phyloP scores from a whole-genome alignment of 768 basidiomycete species.

The Mrakia gelida region DNA sequence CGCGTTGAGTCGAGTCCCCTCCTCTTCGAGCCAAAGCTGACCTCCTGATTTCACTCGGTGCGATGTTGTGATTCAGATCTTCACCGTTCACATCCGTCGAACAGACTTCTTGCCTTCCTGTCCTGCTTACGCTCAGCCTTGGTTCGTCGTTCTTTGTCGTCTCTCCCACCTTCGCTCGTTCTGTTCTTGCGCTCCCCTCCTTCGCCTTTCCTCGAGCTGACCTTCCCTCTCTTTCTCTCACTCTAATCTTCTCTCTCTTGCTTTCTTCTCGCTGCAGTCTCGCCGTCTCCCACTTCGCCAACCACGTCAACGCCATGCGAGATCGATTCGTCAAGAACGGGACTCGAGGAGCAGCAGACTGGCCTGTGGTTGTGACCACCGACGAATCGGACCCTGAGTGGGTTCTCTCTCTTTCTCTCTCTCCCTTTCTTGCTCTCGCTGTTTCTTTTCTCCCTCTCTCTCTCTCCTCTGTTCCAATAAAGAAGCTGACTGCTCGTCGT shows the following conservation, averaged over 20 bases:
- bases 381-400: not conserved
- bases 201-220: too few species aligned
- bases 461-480: not conserved
- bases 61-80: not conserved
- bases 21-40: not conserved
- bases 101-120: not conserved
- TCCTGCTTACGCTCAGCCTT: not conserved
- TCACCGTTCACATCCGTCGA: conserved; percentile 3
- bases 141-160: not conserved
- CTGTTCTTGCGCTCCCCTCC: too few species aligned
- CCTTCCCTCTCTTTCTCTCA: too few species aligned
- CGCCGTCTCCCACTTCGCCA: not conserved
- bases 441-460: not conserved
- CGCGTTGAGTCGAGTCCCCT: not conserved
- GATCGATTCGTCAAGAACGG: not conserved
- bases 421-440: too few species aligned
- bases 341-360: not conserved
- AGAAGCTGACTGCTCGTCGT: not conserved
- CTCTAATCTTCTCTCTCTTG: not conserved
- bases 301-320: not conserved
- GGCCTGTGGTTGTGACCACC: not conserved
- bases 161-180: not conserved
- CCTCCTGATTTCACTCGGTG: too few species aligned
- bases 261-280: not conserved
- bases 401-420: not conserved